Evolutionary conservation across 75 land plant species (phyloP).

Genomic region (Ceratopteris richardii): DNA sequence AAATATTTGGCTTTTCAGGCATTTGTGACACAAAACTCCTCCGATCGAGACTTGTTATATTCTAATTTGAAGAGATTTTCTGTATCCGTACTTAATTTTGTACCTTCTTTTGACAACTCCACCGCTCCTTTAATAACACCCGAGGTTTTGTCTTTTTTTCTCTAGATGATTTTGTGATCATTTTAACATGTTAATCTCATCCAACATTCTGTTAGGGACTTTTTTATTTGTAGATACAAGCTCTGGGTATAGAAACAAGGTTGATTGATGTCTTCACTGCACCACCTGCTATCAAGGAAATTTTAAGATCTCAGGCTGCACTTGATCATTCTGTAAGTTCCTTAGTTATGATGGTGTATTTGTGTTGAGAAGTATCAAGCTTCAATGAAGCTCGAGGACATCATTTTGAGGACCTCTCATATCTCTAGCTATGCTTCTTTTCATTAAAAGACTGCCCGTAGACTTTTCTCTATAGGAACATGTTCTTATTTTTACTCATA

Average conservation of each 20-base stretch:
- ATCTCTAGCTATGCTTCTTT: no score
- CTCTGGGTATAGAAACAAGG: constrained; percentile 57
- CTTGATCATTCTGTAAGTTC: constrained; percentile 78
- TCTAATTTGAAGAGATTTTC: constrained; percentile 47
- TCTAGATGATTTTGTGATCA: neutral
- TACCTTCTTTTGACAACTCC: constrained; percentile 8
- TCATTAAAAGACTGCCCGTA: no score
- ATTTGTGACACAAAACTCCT: constrained; percentile 74
- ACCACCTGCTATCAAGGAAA: constrained; percentile 82
- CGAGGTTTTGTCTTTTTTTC: constrained; percentile 31
- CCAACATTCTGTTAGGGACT: no score
- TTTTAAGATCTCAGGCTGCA: constrained; percentile 57
- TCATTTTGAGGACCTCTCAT: no score
- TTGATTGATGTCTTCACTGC: constrained; percentile 91
- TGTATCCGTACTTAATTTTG: constrained; percentile 73
- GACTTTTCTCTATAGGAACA: no score
- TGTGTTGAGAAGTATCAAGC: no score
- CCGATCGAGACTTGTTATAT: constrained; percentile 66
- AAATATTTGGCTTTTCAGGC: constrained; percentile 41
- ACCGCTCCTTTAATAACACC: constrained; percentile 27
- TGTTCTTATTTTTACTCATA: no score
- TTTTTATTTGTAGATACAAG: constrained; percentile 43
- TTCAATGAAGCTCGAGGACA: no score
- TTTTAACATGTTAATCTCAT: no score
- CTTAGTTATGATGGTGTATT: no score